Evolutionary conservation across 1,284 basidiomycete genomes (phyloP).

Genomic region (Coriolopsis trogii): DNA sequence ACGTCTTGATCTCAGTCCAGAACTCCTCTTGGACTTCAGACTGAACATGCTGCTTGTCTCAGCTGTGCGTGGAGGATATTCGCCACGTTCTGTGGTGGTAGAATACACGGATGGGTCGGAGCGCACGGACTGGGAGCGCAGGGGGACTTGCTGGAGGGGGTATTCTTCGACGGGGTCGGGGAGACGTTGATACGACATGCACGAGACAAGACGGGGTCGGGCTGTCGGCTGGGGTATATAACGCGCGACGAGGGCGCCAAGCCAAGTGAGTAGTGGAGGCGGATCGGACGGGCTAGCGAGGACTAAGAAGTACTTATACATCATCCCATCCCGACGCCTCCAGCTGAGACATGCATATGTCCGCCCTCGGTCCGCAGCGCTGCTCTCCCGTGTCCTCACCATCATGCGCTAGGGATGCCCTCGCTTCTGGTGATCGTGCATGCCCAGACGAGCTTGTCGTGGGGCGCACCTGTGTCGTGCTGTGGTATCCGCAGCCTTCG

Average conservation of each 20-base stretch:
- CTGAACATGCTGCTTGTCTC: background rate
- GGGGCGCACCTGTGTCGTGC: too few relatives aligned
- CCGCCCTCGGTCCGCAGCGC: background rate
- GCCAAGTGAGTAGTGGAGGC: too few relatives aligned
- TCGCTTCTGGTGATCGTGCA: too few relatives aligned
- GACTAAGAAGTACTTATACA: too few relatives aligned
- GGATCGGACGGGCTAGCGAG: too few relatives aligned
- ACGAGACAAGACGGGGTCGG: background rate
- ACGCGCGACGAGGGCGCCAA: too few relatives aligned
- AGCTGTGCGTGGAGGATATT: background rate
- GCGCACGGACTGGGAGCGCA: background rate
- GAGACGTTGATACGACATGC: constrained; percentile 21
- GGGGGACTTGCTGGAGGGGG: constrained; percentile 5
- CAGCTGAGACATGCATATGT: too few relatives aligned
- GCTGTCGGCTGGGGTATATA: background rate
- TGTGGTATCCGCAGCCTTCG: too few relatives aligned
- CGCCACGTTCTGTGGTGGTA: background rate
- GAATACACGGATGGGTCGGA: constrained; percentile 2
- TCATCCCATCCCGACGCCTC: too few relatives aligned
- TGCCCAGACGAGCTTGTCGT: too few relatives aligned
- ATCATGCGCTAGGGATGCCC: too few relatives aligned
- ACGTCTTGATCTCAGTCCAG: background rate
- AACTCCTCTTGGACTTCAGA: background rate
- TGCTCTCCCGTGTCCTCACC: too few relatives aligned
- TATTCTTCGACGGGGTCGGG: constrained; percentile 18